Percentiles rank a stretch among this genome's conserved stretches.
These are phyloP conservation scores for Crataegus laevigata DNA, from an alignment of 306 rosid species.

Conservation along the genomic window DNA sequence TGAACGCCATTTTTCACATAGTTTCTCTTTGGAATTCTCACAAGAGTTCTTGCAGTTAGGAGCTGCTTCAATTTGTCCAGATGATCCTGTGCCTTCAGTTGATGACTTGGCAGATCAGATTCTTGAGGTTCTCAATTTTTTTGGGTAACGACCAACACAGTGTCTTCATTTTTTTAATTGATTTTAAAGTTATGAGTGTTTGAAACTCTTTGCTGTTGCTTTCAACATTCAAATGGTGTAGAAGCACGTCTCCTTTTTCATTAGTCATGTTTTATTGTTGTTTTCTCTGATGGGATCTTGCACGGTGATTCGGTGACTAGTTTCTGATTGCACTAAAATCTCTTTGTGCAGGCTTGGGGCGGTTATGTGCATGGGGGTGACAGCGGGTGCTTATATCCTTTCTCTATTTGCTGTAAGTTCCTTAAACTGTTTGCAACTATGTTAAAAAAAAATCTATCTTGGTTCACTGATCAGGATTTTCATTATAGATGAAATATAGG, in stretches of 20 bases:
- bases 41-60: constrained; percentile 94
- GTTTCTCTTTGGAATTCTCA: constrained; percentile 54
- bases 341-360: constrained; percentile 71
- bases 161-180: neutral
- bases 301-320: neutral
- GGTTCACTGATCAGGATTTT: constrained; percentile 5
- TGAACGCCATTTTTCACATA: constrained; percentile 51
- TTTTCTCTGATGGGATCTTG: constrained; percentile 9
- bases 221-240: neutral
- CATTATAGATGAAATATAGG: constrained; percentile 65
- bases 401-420: constrained; percentile 74
- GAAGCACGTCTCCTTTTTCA: neutral
- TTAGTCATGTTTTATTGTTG: neutral
- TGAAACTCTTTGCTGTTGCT: neutral
- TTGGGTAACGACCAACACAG: constrained; percentile 39
- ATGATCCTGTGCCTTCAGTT: constrained; percentile 58
- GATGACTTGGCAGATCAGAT: constrained; percentile 88
- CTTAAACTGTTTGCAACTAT: neutral
- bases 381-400: constrained; percentile 87
- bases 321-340: constrained; percentile 20
- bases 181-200: neutral
- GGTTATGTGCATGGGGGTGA: constrained; percentile 97
- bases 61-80: constrained; percentile 70
- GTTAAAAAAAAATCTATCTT: neutral
- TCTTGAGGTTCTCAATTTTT: constrained; percentile 72